A percentile compares a stretch with the other conserved stretches of the same genome.
phyloP scores from a whole-genome alignment of 2,329 filamentous ascomycete species.

The Emmonsia crescens region DNA sequence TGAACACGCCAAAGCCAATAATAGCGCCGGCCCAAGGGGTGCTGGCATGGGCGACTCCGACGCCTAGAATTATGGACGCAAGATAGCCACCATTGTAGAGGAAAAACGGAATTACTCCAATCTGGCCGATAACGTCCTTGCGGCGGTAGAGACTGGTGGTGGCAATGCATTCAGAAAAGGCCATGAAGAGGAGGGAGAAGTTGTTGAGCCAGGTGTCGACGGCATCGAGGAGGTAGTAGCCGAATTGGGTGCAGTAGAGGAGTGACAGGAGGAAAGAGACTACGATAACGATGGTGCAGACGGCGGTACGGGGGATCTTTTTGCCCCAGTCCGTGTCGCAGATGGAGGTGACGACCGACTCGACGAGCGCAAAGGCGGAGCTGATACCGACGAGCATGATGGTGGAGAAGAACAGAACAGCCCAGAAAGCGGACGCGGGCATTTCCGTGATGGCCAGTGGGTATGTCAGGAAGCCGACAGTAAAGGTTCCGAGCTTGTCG shows the following conservation, averaged over 20 bases:
- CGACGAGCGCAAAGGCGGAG: constrained; percentile 46
- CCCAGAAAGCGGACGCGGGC: constrained; percentile 46
- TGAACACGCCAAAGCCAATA: not conserved
- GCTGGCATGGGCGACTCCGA: constrained; percentile 35
- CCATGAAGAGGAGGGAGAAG: constrained; percentile 44
- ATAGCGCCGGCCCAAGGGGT: not conserved
- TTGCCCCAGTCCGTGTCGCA: constrained; percentile 36
- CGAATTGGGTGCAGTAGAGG: constrained; percentile 47
- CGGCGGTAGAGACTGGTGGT: constrained; percentile 45
- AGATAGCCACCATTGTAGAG: constrained; percentile 43
- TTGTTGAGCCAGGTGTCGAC: constrained; percentile 46
- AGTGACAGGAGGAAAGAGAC: constrained; percentile 32
- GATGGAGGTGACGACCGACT: constrained; percentile 42
- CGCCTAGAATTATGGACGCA: constrained; percentile 37
- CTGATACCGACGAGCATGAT: constrained; percentile 45
- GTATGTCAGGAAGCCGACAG: constrained; percentile 44
- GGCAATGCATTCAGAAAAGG: constrained; percentile 42
- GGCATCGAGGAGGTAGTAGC: constrained; percentile 43
- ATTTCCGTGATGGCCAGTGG: constrained; percentile 44
- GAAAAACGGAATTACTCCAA: constrained; percentile 34
- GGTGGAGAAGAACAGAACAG: constrained; percentile 44
- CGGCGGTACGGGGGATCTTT: constrained; percentile 32
- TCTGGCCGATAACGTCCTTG: constrained; percentile 40
- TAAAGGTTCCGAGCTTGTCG: constrained; percentile 34
- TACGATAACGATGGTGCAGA: not conserved